A percentile compares a stretch with the other conserved stretches of the same genome.
Conservation (phyloP, 257 asterid genomes). For the Cynanchum wilfordii region DNA sequence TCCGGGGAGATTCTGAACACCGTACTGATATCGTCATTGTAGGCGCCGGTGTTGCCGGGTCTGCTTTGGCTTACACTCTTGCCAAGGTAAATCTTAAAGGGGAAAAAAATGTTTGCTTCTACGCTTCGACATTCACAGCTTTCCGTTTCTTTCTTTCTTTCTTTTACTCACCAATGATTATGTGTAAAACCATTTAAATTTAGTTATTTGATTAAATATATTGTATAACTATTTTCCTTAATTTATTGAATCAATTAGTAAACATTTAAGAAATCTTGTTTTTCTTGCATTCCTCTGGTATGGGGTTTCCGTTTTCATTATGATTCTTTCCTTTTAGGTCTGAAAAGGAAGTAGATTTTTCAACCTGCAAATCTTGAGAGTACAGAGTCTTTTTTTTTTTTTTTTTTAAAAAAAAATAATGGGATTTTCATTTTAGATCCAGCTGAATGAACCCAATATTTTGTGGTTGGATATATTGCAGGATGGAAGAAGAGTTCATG, state of each 20-base stretch:
- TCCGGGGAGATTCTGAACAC: background rate
- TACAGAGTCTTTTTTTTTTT: background rate
- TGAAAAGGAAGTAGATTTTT: background rate
- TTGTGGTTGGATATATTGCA: background rate
- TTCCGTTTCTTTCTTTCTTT: background rate
- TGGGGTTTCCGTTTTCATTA: too few relatives aligned
- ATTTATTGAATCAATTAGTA: too few relatives aligned
- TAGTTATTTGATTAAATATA: too few relatives aligned
- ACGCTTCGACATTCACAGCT: background rate
- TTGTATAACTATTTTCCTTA: too few relatives aligned
- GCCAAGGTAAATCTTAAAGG: constrained; percentile 6
- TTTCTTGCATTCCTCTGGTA: background rate
- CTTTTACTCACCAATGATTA: too few relatives aligned
- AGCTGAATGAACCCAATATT: background rate
- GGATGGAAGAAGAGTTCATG: constrained; percentile 35
- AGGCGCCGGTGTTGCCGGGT: constrained; percentile 25
- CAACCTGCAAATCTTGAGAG: background rate
- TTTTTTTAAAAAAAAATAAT: background rate
- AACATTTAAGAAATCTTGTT: background rate
- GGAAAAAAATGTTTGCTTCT: background rate
- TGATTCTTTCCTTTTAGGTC: background rate
- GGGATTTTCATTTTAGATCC: background rate
- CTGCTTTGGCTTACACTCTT: constrained; percentile 24
- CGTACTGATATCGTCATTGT: constrained; percentile 16
- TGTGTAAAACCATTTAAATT: too few relatives aligned